Base-by-base conservation (phyloP, 345 rosid species). In the Stellera chamaejasme region DNA sequence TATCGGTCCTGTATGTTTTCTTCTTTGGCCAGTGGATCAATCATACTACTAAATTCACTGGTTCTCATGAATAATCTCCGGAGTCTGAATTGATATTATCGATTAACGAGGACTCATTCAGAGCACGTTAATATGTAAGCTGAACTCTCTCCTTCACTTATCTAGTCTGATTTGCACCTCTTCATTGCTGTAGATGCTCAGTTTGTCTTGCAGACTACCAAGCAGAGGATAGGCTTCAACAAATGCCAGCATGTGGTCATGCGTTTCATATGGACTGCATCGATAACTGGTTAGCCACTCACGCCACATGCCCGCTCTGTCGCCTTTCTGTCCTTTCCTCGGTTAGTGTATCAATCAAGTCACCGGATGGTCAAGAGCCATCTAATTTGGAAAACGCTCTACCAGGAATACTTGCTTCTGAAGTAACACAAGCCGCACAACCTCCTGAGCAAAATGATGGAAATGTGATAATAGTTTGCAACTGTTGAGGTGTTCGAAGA, bases 231-330 rank as follows among this genome's bases (percentile, higher is more conserved):
- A 82, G 73, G 63, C 96, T 90, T 69, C 97, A 90, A 64, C 89
- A 77, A 56, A 77, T 90, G 16, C 96, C 94, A 0, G 79, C 81
- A 11, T 90, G 97, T 68, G 81, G 90, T 26, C 94, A 87, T 69
- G 74, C 94, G 27, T 90, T 87, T 73, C 97, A 90, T 72, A 81
- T 82, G 96, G 91, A 85, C 50, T 90, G 96, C 71, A 90, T 90
- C 41, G 97, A 90, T 55, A 79, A 75, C 64, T 90, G 97, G 97
- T 94, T 90, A 42, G 63, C 80, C 27, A 82, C 75, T 55, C 93
- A 87, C 56, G 75, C 75, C n/a, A 90, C 96, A 23, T 90, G 97
- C 64, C 97, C 97, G 43, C 90, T 90, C 60, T 90, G 96, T 62
- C 90, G 97, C 45, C 79, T 81, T 51, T 69, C 97, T 6, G 90